phyloP scores from a whole-genome alignment of 768 basidiomycete genomes.

The Lentinula aciculospora region DNA sequence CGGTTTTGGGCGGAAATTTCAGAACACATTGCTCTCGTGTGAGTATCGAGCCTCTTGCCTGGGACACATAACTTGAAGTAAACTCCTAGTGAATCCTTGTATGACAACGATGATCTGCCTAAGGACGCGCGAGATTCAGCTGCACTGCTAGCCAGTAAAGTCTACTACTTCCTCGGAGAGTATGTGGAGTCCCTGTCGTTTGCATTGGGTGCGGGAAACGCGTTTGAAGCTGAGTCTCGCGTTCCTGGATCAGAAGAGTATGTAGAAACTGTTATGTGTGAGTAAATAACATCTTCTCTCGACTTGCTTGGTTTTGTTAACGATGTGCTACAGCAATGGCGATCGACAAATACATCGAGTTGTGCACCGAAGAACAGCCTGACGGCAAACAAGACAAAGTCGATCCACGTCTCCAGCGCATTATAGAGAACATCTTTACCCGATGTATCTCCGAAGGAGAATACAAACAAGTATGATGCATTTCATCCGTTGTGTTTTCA shows the following conservation, averaged over 20 bases:
- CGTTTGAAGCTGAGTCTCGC: slow-evolving; percentile 74
- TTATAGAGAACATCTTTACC: slow-evolving; percentile 86
- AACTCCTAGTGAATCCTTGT: slow-evolving; percentile 71
- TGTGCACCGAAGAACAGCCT: slow-evolving; percentile 53
- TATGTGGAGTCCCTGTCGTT: slow-evolving; percentile 95
- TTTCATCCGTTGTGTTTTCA: background rate
- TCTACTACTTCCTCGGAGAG: slow-evolving; percentile 95
- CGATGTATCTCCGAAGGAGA: slow-evolving; percentile 86
- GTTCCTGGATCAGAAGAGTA: slow-evolving; percentile 73
- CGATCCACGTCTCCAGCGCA: slow-evolving; percentile 72
- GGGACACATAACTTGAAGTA: slow-evolving; percentile 11
- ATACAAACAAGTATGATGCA: slow-evolving; percentile 69
- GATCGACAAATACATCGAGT: slow-evolving; percentile 86
- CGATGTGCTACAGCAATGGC: slow-evolving; percentile 65
- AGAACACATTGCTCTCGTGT: slow-evolving; percentile 89
- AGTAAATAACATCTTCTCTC: slow-evolving; percentile 26
- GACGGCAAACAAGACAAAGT: slow-evolving; percentile 49
- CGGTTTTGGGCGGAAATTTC: slow-evolving; percentile 99
- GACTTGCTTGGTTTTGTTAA: background rate
- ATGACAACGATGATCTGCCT: slow-evolving; percentile 77
- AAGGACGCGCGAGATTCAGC: slow-evolving; percentile 74
- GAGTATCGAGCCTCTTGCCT: slow-evolving; percentile 25
- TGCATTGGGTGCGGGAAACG: slow-evolving; percentile 83
- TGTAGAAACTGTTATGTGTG: slow-evolving; percentile 91
- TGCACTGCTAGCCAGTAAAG: slow-evolving; percentile 92